Conservation (phyloP, 257 asterid genomes). For the Craterostigma plantagineum region DNA sequence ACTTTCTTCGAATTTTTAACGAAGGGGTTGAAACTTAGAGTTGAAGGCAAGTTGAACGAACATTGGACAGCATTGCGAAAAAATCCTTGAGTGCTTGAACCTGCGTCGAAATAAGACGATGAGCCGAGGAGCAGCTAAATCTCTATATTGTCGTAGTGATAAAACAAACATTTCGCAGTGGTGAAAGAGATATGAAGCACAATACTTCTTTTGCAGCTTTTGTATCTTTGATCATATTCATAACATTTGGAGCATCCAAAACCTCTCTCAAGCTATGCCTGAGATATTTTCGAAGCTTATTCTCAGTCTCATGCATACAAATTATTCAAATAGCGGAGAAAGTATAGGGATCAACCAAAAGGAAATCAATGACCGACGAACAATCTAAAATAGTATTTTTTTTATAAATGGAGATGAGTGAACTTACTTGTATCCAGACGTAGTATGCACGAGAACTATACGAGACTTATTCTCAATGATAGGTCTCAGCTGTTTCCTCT, state of each 20-base stretch:
- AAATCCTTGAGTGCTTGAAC: slow-evolving; percentile 85
- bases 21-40: not conserved
- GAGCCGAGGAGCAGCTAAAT: slow-evolving; percentile 5
- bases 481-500: slow-evolving; percentile 75
- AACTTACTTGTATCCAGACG: slow-evolving; percentile 90
- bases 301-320: no score
- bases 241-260: slow-evolving; percentile 83
- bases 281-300: slow-evolving; percentile 7
- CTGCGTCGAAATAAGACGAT: slow-evolving; percentile 21
- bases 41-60: slow-evolving; percentile 3
- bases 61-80: slow-evolving; percentile 86
- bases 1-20: not conserved
- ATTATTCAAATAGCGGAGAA: no score
- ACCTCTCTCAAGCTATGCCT: slow-evolving; percentile 96
- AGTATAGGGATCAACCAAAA: no score
- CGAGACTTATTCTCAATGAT: slow-evolving; percentile 90
- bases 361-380: no score
- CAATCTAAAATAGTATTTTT: no score
- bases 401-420: no score
- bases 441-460: slow-evolving; percentile 76
- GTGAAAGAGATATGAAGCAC: slow-evolving; percentile 7
- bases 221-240: slow-evolving; percentile 92
- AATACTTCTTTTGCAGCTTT: slow-evolving; percentile 93
- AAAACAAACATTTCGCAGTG: no score
- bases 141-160: not conserved